phyloP scores from a whole-genome alignment of 1,139 yeast genomes.

The Diutina sp. region DNA sequence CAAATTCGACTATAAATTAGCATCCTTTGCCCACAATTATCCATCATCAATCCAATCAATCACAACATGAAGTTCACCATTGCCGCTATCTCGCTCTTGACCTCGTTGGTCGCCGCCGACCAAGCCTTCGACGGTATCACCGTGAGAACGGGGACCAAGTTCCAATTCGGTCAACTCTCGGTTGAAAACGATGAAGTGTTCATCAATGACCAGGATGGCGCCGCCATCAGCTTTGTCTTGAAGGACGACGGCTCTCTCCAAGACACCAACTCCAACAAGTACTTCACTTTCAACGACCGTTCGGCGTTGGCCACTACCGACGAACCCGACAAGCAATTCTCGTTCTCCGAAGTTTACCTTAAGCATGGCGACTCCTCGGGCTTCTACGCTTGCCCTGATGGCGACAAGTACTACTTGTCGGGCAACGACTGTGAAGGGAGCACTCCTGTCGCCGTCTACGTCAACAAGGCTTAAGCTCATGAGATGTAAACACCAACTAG shows the following conservation, averaged over 20 bases:
- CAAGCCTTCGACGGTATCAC: conserved; percentile 10
- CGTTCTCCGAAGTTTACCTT: background rate
- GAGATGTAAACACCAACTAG: too few relatives aligned
- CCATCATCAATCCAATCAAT: too few relatives aligned
- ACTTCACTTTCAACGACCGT: background rate
- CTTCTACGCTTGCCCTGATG: background rate
- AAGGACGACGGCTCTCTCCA: conserved; percentile 1
- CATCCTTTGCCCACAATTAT: too few relatives aligned
- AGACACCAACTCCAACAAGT: background rate
- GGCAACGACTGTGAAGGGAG: background rate
- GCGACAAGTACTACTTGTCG: background rate
- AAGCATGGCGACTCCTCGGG: background rate
- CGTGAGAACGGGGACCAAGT: conserved; percentile 14
- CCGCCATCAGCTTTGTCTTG: background rate
- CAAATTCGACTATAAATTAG: too few relatives aligned
- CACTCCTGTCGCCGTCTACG: background rate
- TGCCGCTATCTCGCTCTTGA: conserved; percentile 9
- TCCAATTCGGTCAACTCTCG: background rate
- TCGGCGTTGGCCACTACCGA: background rate
- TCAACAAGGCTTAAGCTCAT: background rate
- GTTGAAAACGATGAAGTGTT: background rate
- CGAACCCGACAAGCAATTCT: background rate
- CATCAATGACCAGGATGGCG: background rate
- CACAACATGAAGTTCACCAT: background rate
- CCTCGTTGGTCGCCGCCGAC: conserved; percentile 13